phyloP scores from a whole-genome alignment of 106 monocot genomes.

The Dioscorea alata region DNA sequence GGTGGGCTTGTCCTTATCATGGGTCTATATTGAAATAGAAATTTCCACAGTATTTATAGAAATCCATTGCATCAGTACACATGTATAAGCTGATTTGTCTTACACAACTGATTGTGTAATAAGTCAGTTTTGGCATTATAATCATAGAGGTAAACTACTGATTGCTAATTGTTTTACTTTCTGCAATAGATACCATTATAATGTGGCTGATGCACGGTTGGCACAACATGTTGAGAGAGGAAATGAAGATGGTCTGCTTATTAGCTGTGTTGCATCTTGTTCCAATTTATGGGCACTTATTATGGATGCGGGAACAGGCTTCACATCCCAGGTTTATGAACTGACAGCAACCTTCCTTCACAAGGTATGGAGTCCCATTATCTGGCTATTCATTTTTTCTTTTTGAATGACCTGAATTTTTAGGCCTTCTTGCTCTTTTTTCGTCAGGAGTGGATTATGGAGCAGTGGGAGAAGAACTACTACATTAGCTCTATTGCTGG shows the following conservation, averaged over 20 bases:
- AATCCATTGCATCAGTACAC: no score
- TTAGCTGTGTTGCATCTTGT: conserved; percentile 71
- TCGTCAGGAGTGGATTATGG: conserved; percentile 86
- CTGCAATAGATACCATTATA: conserved; percentile 61
- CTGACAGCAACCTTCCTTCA: conserved; percentile 52
- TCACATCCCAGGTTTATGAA: conserved; percentile 68
- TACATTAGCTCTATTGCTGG: conserved; percentile 84
- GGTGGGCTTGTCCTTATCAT: no score
- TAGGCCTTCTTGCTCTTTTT: background rate
- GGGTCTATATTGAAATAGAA: no score
- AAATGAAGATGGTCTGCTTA: conserved; percentile 65
- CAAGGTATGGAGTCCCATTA: conserved; percentile 34
- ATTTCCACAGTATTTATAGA: no score
- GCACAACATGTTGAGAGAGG: conserved; percentile 66
- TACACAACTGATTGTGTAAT: no score
- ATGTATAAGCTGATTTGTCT: no score
- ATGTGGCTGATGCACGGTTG: conserved; percentile 65
- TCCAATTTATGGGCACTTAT: conserved; percentile 75
- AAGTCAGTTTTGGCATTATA: no score
- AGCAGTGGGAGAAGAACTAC: conserved; percentile 86
- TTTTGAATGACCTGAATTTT: no score
- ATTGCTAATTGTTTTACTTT: no score
- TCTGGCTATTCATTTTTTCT: background rate
- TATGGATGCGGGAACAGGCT: conserved; percentile 85
- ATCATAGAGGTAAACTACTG: no score